Conservation (phyloP, 2,329 filamentous ascomycete genomes). For the Ophiosphaerella korrae region DNA sequence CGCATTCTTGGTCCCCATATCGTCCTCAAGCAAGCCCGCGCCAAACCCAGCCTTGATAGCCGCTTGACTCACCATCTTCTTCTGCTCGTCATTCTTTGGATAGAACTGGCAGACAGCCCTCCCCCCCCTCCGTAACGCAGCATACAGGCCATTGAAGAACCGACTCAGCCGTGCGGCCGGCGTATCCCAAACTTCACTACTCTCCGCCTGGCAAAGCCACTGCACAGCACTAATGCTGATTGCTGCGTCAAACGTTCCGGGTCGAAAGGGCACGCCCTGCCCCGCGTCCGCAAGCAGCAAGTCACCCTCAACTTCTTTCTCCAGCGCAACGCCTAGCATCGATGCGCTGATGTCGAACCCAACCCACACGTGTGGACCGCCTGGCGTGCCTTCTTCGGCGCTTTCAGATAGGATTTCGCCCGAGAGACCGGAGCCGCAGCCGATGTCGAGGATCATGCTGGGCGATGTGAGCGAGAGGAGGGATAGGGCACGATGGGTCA, state of each 20-base stretch:
- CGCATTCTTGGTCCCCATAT: constrained; percentile 92
- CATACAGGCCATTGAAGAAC: constrained; percentile 94
- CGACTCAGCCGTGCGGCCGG: constrained; percentile 77
- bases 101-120: constrained; percentile 97
- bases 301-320: constrained; percentile 90
- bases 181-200: constrained; percentile 70
- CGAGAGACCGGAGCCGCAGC: constrained; percentile 91
- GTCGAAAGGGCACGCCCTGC: constrained; percentile 90
- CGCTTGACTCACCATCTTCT: constrained; percentile 87
- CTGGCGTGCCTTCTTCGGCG: constrained; percentile 63
- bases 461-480: constrained; percentile 81
- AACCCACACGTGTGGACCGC: constrained; percentile 92
- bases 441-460: constrained; percentile 92
- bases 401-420: constrained; percentile 89
- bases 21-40: constrained; percentile 91
- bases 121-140: constrained; percentile 79
- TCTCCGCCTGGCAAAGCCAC: constrained; percentile 97
- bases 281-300: constrained; percentile 94
- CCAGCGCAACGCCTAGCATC: constrained; percentile 96
- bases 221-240: constrained; percentile 96
- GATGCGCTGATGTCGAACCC: constrained; percentile 93
- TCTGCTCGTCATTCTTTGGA: constrained; percentile 90
- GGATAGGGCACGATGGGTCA: constrained; percentile 92
- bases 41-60: constrained; percentile 95
- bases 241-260: constrained; percentile 91